Base-by-base conservation (phyloP, 2,329 filamentous ascomycete genomes). In the Exophiala calicioides region DNA sequence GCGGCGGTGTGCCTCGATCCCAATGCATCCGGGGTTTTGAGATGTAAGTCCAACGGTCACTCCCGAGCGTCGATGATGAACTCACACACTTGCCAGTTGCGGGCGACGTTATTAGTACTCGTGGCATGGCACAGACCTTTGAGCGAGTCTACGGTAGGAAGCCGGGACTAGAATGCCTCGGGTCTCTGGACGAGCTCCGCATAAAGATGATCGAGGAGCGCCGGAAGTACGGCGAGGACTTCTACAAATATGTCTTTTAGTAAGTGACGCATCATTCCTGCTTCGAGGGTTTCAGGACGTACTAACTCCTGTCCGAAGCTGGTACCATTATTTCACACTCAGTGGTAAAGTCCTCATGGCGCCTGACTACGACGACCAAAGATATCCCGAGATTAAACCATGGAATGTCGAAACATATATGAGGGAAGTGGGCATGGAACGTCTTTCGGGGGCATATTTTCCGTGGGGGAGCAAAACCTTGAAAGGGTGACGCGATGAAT, bases 81-180 rank as follows among this genome's bases (percentile, higher is more conserved):
- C 19, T n/a, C 18, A n/a, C 19, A 15, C 16, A 12, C 6, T 61
- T 73, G 56, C 68, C 57, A 52, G 72, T 53, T 57, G 71, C 54
- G 50, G 70, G 56, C 37, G 55, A 5, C 54, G n/a, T n/a, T n/a
- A n/a, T 55, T 13, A 58, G 47, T 1, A 59, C 62, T 24, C 51
- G 45, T 2, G 48, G 61, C 20, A 58, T 66, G 10, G 60, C 61
- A 3, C 39, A 42, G 15, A 47, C 49, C 3, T 62, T 61, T 27
- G 53, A 61, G 16, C 52, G 50, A 9, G 59, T 61, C 1, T 65
- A 64, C 31, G 56, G 58, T 4, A 35, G 56, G 5, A 53, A 52
- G 42, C 55, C 16, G 21, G 55, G 21, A 13, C 20, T 65, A 4
- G 47, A 63, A 33, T 33, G 52, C 7, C 56, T 48, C 16, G 63